Conservation (phyloP, 2,329 filamentous ascomycete genomes). For the Cladophialophora carrionii region DNA sequence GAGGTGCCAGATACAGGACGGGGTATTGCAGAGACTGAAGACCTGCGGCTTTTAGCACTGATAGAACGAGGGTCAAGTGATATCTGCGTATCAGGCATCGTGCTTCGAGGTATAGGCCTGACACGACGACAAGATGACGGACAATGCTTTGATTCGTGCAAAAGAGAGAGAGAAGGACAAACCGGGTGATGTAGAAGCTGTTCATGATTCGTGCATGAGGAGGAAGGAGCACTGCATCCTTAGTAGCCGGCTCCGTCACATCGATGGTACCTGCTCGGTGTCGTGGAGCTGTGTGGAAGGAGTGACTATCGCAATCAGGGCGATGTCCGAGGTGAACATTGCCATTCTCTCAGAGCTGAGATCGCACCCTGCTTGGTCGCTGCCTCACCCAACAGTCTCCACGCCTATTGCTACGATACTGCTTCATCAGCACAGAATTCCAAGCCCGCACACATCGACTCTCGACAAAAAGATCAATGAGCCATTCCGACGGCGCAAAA, state of each 20-base stretch:
- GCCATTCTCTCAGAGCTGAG: not conserved
- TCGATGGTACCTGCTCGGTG: not conserved
- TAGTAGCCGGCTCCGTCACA: not conserved
- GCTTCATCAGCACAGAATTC: not conserved
- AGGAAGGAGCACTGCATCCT: conserved; percentile 6
- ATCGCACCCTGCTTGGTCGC: not conserved
- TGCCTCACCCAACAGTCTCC: not conserved
- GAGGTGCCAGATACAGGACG: conserved; percentile 27
- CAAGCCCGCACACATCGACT: not conserved
- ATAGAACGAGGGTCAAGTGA: conserved; percentile 16
- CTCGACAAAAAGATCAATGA: not conserved
- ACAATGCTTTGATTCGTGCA: not conserved
- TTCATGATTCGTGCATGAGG: not conserved
- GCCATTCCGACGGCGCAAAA: not conserved
- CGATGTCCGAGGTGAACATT: conserved; percentile 1
- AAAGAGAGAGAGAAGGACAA: conserved; percentile 18
- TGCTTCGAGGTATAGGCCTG: conserved; percentile 1
- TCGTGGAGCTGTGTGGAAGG: not conserved
- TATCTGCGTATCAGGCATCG: not conserved
- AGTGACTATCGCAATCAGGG: not conserved
- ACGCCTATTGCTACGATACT: not conserved
- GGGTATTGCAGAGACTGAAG: conserved; percentile 28
- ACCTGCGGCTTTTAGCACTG: conserved; percentile 25
- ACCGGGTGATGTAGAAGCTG: conserved; percentile 12
- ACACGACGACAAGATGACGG: conserved; percentile 11